Conservation (phyloP, 768 basidiomycete genomes). For the Kwoniella dendrophila region DNA sequence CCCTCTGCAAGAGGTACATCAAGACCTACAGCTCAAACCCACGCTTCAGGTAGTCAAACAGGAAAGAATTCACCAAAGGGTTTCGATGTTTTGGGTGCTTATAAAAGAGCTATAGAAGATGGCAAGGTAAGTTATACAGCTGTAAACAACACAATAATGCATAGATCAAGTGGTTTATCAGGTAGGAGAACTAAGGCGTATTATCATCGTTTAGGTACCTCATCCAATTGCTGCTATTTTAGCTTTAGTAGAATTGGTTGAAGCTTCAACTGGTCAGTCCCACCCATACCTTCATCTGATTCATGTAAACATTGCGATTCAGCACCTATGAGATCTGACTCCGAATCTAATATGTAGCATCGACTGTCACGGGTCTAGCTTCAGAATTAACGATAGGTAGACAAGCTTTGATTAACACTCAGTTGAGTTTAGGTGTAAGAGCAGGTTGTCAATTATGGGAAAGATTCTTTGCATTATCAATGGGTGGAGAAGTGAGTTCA, state of each 20-base stretch:
- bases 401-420: conserved; percentile 61
- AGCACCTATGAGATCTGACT: not conserved
- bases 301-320: too few species aligned
- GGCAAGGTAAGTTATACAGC: conserved; percentile 63
- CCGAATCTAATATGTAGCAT: conserved; percentile 28
- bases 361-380: conserved; percentile 50
- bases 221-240: conserved; percentile 83
- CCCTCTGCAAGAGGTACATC: conserved; percentile 13
- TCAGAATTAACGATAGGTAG: conserved; percentile 83
- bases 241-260: conserved; percentile 77
- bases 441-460: conserved; percentile 57
- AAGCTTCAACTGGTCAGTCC: conserved; percentile 70
- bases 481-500: conserved; percentile 45
- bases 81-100: conserved; percentile 64
- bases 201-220: conserved; percentile 35
- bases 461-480: conserved; percentile 51
- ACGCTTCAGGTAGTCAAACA: conserved; percentile 14
- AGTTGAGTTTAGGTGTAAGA: conserved; percentile 52
- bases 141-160: not conserved
- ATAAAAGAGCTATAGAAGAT: conserved; percentile 66
- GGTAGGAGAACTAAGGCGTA: not conserved
- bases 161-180: not conserved
- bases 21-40: conserved; percentile 7
- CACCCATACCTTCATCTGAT: not conserved
- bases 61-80: conserved; percentile 24